phyloP scores from a whole-genome alignment of 2,329 filamentous ascomycete species.

The Nothophoma quercina region DNA sequence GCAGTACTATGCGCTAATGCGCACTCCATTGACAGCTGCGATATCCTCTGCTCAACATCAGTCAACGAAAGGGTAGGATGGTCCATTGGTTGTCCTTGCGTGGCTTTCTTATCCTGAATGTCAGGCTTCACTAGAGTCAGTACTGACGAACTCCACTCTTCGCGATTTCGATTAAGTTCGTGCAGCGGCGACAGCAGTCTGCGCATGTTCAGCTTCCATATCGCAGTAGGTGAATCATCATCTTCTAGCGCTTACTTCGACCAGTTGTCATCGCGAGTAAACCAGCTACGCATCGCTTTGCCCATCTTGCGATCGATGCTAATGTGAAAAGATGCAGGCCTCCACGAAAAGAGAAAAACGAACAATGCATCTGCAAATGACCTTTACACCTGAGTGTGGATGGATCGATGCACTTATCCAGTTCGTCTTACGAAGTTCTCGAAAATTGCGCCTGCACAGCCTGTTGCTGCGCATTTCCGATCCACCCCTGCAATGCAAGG shows the following conservation, averaged over 20 bases:
- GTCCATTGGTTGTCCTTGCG: too few relatives aligned
- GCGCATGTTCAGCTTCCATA: not conserved
- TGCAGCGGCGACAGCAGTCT: not conserved
- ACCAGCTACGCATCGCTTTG: not conserved
- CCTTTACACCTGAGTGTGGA: too few relatives aligned
- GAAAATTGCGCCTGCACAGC: not conserved
- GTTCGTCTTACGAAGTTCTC: too few relatives aligned
- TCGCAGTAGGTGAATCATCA: not conserved
- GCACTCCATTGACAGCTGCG: not conserved
- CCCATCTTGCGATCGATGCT: too few relatives aligned
- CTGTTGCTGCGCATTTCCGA: too few relatives aligned
- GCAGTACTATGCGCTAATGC: not conserved
- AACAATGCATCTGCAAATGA: too few relatives aligned
- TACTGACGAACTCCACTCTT: not conserved
- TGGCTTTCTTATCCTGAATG: not conserved
- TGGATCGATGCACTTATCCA: too few relatives aligned
- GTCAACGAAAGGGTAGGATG: not conserved
- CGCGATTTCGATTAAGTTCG: not conserved
- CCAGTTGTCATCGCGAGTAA: not conserved
- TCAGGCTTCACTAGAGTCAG: not conserved
- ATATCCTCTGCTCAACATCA: not conserved
- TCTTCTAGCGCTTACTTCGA: not conserved
- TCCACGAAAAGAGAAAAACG: too few relatives aligned
- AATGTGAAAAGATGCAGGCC: too few relatives aligned
- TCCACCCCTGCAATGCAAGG: too few relatives aligned